Evolutionary conservation across 257 asterid genomes (phyloP).

Genomic region (Parsonsia alboflavescens): DNA sequence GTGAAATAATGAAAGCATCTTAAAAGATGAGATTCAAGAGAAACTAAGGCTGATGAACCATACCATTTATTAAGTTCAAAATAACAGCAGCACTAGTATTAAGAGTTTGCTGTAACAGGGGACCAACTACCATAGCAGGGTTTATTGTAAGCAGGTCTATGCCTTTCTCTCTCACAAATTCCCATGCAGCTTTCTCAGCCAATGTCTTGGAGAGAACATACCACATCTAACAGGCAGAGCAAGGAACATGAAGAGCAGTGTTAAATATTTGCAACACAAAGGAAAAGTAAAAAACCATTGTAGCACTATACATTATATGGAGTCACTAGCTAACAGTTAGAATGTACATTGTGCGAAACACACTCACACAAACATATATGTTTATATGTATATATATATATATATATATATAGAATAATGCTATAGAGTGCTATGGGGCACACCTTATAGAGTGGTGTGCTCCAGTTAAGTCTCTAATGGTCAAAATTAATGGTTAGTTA

Average conservation of each 20-base stretch:
- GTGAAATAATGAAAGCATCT: background rate
- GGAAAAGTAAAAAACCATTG: background rate
- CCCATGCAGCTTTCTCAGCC: constrained; percentile 88
- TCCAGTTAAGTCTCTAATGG: no score
- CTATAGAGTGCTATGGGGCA: no score
- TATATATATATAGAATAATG: no score
- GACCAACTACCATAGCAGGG: constrained; percentile 78
- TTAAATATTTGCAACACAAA: background rate
- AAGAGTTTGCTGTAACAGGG: constrained; percentile 70
- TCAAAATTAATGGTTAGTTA: no score
- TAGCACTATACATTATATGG: no score
- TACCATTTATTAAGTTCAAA: constrained; percentile 62
- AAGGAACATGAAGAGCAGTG: background rate
- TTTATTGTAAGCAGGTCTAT: constrained; percentile 62
- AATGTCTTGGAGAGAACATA: constrained; percentile 70
- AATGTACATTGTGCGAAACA: no score
- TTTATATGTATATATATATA: no score
- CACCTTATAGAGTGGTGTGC: no score
- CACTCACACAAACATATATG: no score
- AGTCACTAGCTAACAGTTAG: no score
- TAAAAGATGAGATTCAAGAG: background rate
- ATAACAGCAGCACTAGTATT: constrained; percentile 64
- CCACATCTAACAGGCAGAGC: constrained; percentile 45
- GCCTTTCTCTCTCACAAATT: constrained; percentile 66
- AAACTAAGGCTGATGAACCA: background rate